Evolutionary conservation across 495 filamentous ascomycete species (phyloP).

Genomic region (Tetracladium setigerum): DNA sequence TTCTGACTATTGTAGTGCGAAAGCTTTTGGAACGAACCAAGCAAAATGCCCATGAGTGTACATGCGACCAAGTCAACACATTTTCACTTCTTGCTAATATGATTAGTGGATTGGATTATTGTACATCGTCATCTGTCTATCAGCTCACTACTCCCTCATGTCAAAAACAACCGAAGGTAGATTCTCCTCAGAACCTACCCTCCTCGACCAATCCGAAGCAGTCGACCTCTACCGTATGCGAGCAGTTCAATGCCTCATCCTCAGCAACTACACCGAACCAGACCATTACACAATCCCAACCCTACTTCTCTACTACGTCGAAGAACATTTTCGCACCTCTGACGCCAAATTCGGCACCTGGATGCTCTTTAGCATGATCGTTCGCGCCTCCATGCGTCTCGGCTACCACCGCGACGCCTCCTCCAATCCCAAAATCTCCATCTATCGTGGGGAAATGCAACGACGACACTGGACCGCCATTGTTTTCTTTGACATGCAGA

Average conservation of each 20-base stretch:
- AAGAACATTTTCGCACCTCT: constrained; percentile 34
- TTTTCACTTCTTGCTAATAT: too few relatives aligned
- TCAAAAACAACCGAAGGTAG: background rate
- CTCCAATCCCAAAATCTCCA: constrained; percentile 34
- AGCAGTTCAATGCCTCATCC: constrained; percentile 32
- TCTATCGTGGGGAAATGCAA: constrained; percentile 47
- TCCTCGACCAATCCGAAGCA: constrained; percentile 12
- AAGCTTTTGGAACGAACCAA: too few relatives aligned
- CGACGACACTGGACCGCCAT: constrained; percentile 46
- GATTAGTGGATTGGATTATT: constrained; percentile 36
- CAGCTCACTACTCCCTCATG: background rate
- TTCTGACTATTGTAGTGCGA: background rate
- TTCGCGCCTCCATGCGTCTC: constrained; percentile 44
- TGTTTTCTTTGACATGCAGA: constrained; percentile 40
- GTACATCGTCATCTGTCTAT: constrained; percentile 28
- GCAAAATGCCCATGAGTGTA: too few relatives aligned
- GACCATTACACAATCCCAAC: constrained; percentile 36
- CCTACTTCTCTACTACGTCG: constrained; percentile 37
- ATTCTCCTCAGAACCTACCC: background rate
- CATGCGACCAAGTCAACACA: too few relatives aligned
- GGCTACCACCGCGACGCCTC: constrained; percentile 45
- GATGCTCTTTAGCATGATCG: constrained; percentile 35
- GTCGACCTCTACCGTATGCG: constrained; percentile 4
- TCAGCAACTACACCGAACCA: constrained; percentile 39
- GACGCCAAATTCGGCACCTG: constrained; percentile 39